Evolutionary conservation across 257 asterid genomes (phyloP), one percentile per base, ranked within the genome.

Genomic region (Echites panduratus): DNA sequence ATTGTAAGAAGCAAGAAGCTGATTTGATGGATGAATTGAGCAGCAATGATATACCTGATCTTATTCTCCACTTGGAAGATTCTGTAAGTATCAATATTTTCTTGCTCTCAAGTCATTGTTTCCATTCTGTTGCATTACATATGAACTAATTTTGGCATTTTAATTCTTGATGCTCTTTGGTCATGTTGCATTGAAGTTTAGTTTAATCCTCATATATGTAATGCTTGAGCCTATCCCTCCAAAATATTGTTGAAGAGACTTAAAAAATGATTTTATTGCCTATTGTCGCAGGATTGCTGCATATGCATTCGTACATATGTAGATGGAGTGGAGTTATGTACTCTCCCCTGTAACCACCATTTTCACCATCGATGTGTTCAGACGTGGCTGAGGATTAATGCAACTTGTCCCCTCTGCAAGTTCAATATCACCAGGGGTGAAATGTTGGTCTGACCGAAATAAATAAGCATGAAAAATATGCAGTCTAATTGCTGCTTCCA

Each of bases 371-470:
- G 75, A 64, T 93, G 97, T 89, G 82, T 93, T 9, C 64, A 86
- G 4, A 89, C 87, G 70, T 93, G 98, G 98, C 96, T 93, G 64
- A 89, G 88, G 35, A 89, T 91, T 75, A 93, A 88, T 35, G 94
- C 98, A 9, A 91, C 96, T 20, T 93, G 98, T 53, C 98, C 97
- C 20, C 96, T 90, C 53, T 90, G 97, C 94, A 93, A 90, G 71
- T 87, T 79, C 77, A 89, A 88, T 82, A 89, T 90, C 67, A 90
- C 81, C 77, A 84, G 78, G 72, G 87, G 82, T 70, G 92, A 88
- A 27, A 80, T 35, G 50, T 68, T 86, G 79, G 94, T 86, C 76
- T 88, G 83, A 87, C 43, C 27, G 32, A 53, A 29, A 41, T 4
- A 9, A 2, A 43, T 41, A 41, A 50, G 22, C 9, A 57, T 54